Evolutionary conservation across 306 rosid species (phyloP).

Genomic region (Leucaena leucocephala): DNA sequence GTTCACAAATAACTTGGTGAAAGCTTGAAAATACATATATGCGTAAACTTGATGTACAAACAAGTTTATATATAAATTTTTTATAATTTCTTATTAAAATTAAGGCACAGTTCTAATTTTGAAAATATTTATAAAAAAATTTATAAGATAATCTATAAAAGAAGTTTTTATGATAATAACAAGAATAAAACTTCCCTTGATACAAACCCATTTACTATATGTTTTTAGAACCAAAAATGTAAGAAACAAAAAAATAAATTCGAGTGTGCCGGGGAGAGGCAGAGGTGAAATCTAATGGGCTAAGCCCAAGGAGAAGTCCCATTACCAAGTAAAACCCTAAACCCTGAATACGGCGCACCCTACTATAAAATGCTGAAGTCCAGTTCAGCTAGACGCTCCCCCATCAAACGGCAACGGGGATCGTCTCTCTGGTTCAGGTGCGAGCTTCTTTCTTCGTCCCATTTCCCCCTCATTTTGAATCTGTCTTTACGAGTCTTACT

Average conservation of each 20-base stretch:
- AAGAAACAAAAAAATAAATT: not conserved
- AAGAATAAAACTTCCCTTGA: too few relatives aligned
- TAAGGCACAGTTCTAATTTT: too few relatives aligned
- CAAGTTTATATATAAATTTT: too few relatives aligned
- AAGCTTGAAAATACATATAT: not conserved
- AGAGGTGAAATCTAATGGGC: not conserved
- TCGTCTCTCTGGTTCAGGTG: not conserved
- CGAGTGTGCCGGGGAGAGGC: not conserved
- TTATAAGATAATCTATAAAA: too few relatives aligned
- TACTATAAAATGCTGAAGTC: not conserved
- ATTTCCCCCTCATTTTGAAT: not conserved
- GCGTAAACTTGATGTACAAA: too few relatives aligned
- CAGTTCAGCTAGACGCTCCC: not conserved
- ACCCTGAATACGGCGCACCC: conserved; percentile 32
- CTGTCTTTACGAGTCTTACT: not conserved
- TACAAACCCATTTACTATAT: too few relatives aligned
- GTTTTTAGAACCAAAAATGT: too few relatives aligned
- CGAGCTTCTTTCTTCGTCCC: not conserved
- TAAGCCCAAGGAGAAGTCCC: not conserved
- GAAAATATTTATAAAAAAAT: too few relatives aligned
- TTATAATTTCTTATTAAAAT: too few relatives aligned
- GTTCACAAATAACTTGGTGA: not conserved
- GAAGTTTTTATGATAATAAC: too few relatives aligned
- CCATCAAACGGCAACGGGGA: not conserved
- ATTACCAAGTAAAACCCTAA: conserved; percentile 46